These are phyloP conservation scores for Scleromitrula shiraiana DNA, from an alignment of 2,329 filamentous ascomycete species.

Conservation along the genomic window DNA sequence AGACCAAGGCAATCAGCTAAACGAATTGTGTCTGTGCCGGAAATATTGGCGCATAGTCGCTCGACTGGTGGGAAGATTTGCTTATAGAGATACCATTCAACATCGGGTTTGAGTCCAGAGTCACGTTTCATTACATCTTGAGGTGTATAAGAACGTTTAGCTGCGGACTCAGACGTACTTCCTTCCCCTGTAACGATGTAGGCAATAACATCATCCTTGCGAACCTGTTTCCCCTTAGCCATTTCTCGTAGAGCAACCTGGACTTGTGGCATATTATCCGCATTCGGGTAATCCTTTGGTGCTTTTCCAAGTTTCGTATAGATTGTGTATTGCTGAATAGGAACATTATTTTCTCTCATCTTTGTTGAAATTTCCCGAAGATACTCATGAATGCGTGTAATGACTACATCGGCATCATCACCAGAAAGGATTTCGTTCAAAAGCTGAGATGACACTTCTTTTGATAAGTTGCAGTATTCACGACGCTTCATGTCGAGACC, in stretches of 20 bases:
- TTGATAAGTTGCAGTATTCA: conserved; percentile 92
- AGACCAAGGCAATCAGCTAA: conserved; percentile 91
- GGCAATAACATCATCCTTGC: conserved; percentile 91
- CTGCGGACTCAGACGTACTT: conserved; percentile 56
- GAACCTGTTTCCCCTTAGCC: conserved; percentile 76
- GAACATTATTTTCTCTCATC: conserved; percentile 75
- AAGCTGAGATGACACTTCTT: conserved; percentile 84
- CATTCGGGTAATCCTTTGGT: conserved; percentile 89
- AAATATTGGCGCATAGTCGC: conserved; percentile 92
- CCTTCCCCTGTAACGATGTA: conserved; percentile 83
- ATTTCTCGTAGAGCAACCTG: conserved; percentile 89
- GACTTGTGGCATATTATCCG: conserved; percentile 90
- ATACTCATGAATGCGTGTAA: conserved; percentile 89
- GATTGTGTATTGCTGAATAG: conserved; percentile 86
- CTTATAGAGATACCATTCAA: conserved; percentile 98
- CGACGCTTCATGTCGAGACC: conserved; percentile 96
- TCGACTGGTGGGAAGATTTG: conserved; percentile 98
- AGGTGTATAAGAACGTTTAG: conserved; percentile 82
- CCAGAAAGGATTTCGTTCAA: conserved; percentile 93
- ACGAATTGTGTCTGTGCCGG: conserved; percentile 81
- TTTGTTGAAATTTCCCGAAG: conserved; percentile 74
- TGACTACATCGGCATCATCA: conserved; percentile 79
- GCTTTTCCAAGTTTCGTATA: conserved; percentile 95
- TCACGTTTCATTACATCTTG: conserved; percentile 76
- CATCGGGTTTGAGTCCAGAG: conserved; percentile 70